Evolutionary conservation across 2,329 filamentous ascomycete genomes (phyloP).

Genomic region (Penicillium sp.): DNA sequence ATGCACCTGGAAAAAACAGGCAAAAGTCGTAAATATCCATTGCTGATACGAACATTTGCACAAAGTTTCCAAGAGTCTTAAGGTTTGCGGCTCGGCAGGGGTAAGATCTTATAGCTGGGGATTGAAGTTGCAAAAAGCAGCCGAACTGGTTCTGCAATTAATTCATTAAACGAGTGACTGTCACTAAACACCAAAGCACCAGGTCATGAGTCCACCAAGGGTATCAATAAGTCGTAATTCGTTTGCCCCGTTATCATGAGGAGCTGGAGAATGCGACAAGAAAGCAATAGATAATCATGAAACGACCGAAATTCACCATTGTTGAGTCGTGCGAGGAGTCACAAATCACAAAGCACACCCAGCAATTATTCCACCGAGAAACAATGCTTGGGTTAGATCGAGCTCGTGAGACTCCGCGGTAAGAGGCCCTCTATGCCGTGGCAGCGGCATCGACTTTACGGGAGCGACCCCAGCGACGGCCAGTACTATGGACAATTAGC

Average conservation of each 20-base stretch:
- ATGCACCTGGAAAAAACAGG: not conserved
- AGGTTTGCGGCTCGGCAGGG: not conserved
- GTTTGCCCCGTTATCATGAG: constrained; percentile 12
- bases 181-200: constrained; percentile 9
- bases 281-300: constrained; percentile 8
- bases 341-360: not conserved
- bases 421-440: not conserved
- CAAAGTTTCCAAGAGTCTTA: not conserved
- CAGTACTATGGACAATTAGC: not conserved
- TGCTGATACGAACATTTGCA: not conserved
- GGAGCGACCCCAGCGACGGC: constrained; percentile 22
- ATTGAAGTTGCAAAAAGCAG: not conserved
- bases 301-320: constrained; percentile 7
- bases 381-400: not conserved
- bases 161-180: constrained; percentile 11
- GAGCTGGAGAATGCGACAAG: constrained; percentile 10
- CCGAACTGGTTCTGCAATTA: not conserved
- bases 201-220: constrained; percentile 17
- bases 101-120: not conserved
- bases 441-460: constrained; percentile 4
- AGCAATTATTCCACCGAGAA: not conserved
- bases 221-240: constrained; percentile 28
- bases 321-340: not conserved
- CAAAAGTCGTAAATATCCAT: not conserved
- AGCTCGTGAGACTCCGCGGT: not conserved